Evolutionary conservation across 768 basidiomycete genomes (phyloP), one percentile per base, ranked within the genome.

Genomic region (Phaeotremella skinneri): DNA sequence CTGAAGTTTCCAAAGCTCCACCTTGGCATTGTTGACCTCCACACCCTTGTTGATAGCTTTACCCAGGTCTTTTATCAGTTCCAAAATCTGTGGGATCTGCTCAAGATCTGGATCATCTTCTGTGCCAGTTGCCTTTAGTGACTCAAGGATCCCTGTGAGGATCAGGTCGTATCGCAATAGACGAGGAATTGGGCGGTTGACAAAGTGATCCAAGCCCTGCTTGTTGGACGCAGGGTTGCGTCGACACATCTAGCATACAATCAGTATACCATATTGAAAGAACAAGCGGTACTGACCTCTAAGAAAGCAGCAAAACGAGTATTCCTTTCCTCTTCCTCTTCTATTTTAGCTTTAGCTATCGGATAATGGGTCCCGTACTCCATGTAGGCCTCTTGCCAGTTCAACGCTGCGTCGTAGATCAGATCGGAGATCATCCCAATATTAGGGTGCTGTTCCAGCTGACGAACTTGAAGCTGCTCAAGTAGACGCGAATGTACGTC

Each of bases 141-240:
- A 85, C 20, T 91, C 87, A 61, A 87, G 78, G 63, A 98, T 88
- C 30, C 83, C 82, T 63, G 87, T 87, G 60, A 98, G 78, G 17
- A 98, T 81, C 1, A 97, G 81, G 63, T 89, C 87, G 73, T 97
- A 97, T 49, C 93, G 88, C 41, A 92, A 80, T 32, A 94, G 79
- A 43, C 94, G 86, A 59, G 90, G 89, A 63, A 94, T 92, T 1
- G 93, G 91, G 34, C 91, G 85, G 67, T 90, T 86, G 70, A 93
- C 88, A 78, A 97, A 99, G 66, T 82, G 87, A 74, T 93, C 91
- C 84, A 99, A 88, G 72, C 92, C 91, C 20, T 90, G 81, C 50
- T 87, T 85, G 68, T 88, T 85, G 0, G 91, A 84, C 58, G 88
- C 87, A 0, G 86, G 83, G 65, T 90, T 85, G 30, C 87, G 84